Base-by-base conservation (phyloP, 108 stramenopile species). In the Mediolabrus comicus region DNA sequence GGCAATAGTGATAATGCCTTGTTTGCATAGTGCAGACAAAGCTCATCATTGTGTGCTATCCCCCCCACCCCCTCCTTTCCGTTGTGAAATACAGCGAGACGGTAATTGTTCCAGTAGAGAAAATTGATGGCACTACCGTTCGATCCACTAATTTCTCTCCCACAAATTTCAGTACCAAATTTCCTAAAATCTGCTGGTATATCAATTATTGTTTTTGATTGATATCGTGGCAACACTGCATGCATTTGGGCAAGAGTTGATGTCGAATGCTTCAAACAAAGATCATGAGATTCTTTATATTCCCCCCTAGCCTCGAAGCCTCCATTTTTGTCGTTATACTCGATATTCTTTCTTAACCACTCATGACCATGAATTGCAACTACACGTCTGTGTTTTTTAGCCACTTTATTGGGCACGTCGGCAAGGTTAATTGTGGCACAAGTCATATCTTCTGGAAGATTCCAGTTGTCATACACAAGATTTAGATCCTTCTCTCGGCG, bases 401-500 rank as follows among this genome's bases (percentile, higher is more conserved):
- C 32, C 13, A 56, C 33, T 56, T 56, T 56, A 3, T 3, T 6
- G 0, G 55, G 55, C 13, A 56, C 55, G 3, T 56, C 14, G 27
- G 27, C 14, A 11, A 56, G 22, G 16, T 56, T 56, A n/a, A 56
- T 31, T 25, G n/a, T 56, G 28, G 13, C 19, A 4, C 9, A 19
- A 6, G n/a, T 2, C 33, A 17, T 17, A 0, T 29, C 55, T 30
- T 29, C 5, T 10, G 55, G 55, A 13, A 56, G 55, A 31, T 30
- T 5, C 55, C 55, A 56, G n/a, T 29, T 29, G 2, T n/a, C n/a
- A 29, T 56, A 56, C 24, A 56, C 33, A n/a, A 56, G 19, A 56
- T 56, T 25, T 33, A 56, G 4, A 56, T 56, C 55, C 55, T 16
- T 56, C 27, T 56, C 24, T 29, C 55, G 55, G 55, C 55, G 55